Conservation (phyloP, 768 basidiomycete species). For the Amanita polypyramis region DNA sequence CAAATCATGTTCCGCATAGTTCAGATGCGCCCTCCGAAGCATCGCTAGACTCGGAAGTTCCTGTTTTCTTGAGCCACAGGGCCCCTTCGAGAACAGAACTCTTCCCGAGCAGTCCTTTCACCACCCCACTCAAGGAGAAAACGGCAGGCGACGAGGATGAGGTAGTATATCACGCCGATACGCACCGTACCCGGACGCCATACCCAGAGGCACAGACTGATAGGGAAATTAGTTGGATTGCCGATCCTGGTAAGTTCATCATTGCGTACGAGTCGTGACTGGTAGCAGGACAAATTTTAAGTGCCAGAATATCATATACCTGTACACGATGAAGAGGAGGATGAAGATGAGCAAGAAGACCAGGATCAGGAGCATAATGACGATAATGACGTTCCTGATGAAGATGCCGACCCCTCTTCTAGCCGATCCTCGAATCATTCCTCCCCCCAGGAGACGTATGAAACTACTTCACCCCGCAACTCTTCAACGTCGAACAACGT, state of each 20-base stretch:
- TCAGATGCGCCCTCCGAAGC: constrained; percentile 43
- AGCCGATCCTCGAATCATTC: constrained; percentile 39
- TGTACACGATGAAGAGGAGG: constrained; percentile 47
- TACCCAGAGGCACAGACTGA: constrained; percentile 29
- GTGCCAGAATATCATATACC: constrained; percentile 59
- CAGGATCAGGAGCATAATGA: constrained; percentile 35
- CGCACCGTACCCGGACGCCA: constrained; percentile 36
- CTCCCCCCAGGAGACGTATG: constrained; percentile 33
- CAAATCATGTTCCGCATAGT: constrained; percentile 32
- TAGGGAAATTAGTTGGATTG: constrained; percentile 69
- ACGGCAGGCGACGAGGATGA: constrained; percentile 53
- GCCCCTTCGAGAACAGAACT: constrained; percentile 45
- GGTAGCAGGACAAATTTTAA: neutral
- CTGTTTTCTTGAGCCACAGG: constrained; percentile 35
- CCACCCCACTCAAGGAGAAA: constrained; percentile 58
- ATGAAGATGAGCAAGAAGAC: constrained; percentile 33
- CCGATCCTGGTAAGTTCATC: constrained; percentile 48
- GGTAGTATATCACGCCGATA: constrained; percentile 53
- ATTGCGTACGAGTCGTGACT: neutral
- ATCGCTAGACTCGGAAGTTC: constrained; percentile 40
- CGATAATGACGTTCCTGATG: constrained; percentile 20
- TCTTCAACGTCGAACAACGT: constrained; percentile 54
- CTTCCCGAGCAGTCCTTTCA: constrained; percentile 64
- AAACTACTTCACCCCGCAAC: constrained; percentile 42
- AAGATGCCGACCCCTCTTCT: constrained; percentile 40